Conservation (phyloP, 441 rosid genomes). For the Daphne laureola region DNA sequence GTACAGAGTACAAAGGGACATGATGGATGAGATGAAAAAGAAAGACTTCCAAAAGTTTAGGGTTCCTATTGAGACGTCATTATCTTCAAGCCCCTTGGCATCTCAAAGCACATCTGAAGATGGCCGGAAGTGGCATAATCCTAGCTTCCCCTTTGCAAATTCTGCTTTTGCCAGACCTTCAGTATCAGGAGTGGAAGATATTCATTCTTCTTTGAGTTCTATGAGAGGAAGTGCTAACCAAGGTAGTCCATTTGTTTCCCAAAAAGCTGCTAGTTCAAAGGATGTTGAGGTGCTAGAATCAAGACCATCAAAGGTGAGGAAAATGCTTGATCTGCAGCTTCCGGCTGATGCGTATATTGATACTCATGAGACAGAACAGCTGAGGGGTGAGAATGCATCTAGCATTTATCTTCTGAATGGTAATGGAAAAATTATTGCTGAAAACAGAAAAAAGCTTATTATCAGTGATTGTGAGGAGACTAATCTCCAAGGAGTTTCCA, state of each 20-base stretch:
- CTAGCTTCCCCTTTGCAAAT: constrained; percentile 45
- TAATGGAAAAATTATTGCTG: constrained; percentile 25
- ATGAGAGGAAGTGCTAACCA: constrained; percentile 48
- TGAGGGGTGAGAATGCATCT: constrained; percentile 33
- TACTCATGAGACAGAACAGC: constrained; percentile 52
- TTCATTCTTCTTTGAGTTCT: constrained; percentile 62
- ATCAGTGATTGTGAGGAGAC: constrained; percentile 31
- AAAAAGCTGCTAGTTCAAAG: constrained; percentile 52
- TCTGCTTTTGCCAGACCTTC: constrained; percentile 48
- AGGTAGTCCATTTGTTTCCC: constrained; percentile 48
- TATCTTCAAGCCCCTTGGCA: constrained; percentile 48
- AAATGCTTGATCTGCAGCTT: constrained; percentile 87
- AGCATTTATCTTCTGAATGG: constrained; percentile 40
- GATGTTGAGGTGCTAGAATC: constrained; percentile 47
- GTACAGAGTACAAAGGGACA: constrained; percentile 62
- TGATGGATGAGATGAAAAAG: constrained; percentile 59
- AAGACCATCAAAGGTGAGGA: constrained; percentile 65
- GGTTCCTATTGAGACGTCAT: constrained; percentile 42
- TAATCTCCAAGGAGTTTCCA: constrained; percentile 31
- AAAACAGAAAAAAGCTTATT: constrained; percentile 27
- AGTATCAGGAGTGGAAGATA: constrained; percentile 49
- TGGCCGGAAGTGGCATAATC: constrained; percentile 50
- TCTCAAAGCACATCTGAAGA: constrained; percentile 70
- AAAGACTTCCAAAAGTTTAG: constrained; percentile 37
- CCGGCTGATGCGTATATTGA: constrained; percentile 83